Evolutionary conservation across 1,284 basidiomycete species (phyloP), one percentile per base, ranked within the genome.

Genomic region (Volvariella surrecta): DNA sequence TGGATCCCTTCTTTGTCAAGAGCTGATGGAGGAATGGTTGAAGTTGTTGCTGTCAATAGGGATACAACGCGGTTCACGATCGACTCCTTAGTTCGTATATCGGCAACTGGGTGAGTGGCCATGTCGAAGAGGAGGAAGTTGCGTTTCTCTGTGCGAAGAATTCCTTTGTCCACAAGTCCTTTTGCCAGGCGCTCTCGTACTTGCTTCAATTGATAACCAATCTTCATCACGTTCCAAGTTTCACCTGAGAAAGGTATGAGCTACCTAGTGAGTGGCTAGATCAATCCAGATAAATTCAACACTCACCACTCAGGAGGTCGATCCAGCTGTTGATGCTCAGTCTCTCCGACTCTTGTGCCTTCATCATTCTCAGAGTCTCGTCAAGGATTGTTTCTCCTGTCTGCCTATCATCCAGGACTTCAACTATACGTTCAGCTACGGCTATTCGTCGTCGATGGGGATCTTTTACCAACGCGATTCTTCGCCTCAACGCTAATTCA

Each of bases 201-300:
- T 65, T 96, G 93, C 64, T 97, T 97, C 41, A 97, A 79, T 63
- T 97, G 93, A 66, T 92, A 97, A 20, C 92, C 92, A 45, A 96
- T 96, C 67, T 96, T 96, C 83, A 96, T 91, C 4, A 96, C 90
- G 60, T 97, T 96, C 93, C 93, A 97, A 42, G 93, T 97, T 68
- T 97, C 93, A 50, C 92, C 92, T 95, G 57, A 40, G n/a, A 32
- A 24, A 28, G 18, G 37, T 32, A 47, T 19, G 13, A 43, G 21
- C 38, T 24, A 34, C 32, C 39, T 24, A 15, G 45, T 31, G 17
- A 15, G 17, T 4, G 42, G 30, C 34, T 13, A 32, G 20, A 16
- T 24, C 37, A 22, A 15, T 39, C 39, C 19, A 42, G 19, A 17
- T 35, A 42, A 42, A 44, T 35, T 28, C 21, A 24, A 34, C 21